These are phyloP conservation scores for Kwoniella newhampshirensis DNA, from an alignment of 768 basidiomycete species.

Conservation along the genomic window DNA sequence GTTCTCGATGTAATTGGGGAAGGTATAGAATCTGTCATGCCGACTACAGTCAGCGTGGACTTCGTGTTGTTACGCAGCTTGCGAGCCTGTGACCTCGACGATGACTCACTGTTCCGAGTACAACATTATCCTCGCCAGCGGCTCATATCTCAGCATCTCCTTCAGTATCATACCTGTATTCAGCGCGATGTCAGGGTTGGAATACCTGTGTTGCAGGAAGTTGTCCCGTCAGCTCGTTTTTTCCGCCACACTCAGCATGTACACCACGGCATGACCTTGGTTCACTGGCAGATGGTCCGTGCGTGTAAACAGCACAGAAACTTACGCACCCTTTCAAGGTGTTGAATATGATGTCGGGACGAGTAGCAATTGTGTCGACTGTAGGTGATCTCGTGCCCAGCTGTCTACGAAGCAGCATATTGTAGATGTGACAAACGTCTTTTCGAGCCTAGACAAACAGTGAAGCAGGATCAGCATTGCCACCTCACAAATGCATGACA, in stretches of 20 bases:
- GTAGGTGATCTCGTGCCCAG: conserved; percentile 95
- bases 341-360: conserved; percentile 73
- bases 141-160: conserved; percentile 93
- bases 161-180: conserved; percentile 98
- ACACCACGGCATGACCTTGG: background rate
- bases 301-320: background rate
- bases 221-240: too few species aligned
- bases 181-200: conserved; percentile 91
- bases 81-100: too few species aligned
- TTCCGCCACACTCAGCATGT: too few species aligned
- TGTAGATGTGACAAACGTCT: conserved; percentile 58
- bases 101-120: conserved; percentile 84
- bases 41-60: background rate
- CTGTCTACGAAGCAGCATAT: conserved; percentile 64
- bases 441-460: conserved; percentile 54
- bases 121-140: conserved; percentile 80
- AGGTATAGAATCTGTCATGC: conserved; percentile 79
- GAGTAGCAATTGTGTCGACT: conserved; percentile 81
- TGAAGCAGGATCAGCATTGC: background rate
- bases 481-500: background rate
- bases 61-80: background rate
- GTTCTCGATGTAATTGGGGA: conserved; percentile 93
- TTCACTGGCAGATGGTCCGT: background rate
- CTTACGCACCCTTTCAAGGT: conserved; percentile 65
- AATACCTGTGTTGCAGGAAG: conserved; percentile 75